Base-by-base conservation (phyloP, 495 filamentous ascomycete species). In the Clohesyomyces aquaticus region DNA sequence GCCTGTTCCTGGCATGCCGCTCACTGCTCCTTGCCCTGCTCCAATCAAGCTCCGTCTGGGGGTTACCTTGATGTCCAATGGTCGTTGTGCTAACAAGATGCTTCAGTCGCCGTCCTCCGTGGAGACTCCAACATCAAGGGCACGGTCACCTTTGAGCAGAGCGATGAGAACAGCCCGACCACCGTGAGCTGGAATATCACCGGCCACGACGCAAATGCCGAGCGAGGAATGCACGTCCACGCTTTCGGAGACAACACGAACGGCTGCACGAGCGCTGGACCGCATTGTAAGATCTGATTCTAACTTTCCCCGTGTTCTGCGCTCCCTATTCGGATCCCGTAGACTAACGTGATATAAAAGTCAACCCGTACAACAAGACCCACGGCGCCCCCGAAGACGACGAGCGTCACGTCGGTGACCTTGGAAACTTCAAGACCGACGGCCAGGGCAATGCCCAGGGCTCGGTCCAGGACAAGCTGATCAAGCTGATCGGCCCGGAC, bases 221-320 rank as follows among this genome's bases (percentile, higher is more conserved):
- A 93, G 87, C 91, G 95, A 81, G 94, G 88, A 78, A 88, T 96
- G 83, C 95, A 98, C 83, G 87, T 98, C 73, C 94, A 98, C 82
- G 89, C 94, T 80, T 98, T 96, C 74, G 94, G 95, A 77, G 94
- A 97, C 85, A 98, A 97, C 84, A 97, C 95, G 82, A 98, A 98
- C 79, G 94, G 95, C 77, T 98, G 94, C 87, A 98, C 94, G 59
- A 93, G 88, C 61, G 94, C 94, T 54, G 94, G 94, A 45, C 92
- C 94, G 71, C 94, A 98, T 80, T 98, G 91, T 94, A 85, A 73
- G 89, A 49, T 78, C 26, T 46, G 48, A 3, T 22, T 23, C 43
- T 23, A 0, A 11, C n/a, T 14, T 45, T n/a, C 25, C 27, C 27
- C 21, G n/a, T n/a, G n/a, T n/a, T n/a, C n/a, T n/a, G n/a, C n/a